Base-by-base conservation (phyloP, 305 asterid genomes). In the Ajuga reptans region DNA sequence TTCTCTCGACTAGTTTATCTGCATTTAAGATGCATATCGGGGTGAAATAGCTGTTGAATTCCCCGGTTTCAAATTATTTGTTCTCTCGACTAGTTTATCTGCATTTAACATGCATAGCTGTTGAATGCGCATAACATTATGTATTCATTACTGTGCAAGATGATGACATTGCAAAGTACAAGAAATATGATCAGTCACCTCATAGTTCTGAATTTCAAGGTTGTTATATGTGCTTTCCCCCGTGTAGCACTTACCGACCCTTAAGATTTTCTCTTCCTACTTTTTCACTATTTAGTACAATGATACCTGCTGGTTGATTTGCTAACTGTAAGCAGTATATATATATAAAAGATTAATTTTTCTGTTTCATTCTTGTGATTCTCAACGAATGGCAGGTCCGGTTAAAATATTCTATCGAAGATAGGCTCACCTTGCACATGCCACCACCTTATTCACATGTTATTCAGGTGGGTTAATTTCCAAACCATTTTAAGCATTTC, bases 401-500 rank as follows among this genome's bases (percentile, higher is more conserved):
- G 60, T 34, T 86, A 71, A 77, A 77, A 64, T 78, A 79, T 63
- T 73, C 90, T 12, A 68, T 17, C 33, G 68, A 81, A 16, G 96
- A 90, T 42, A 80, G 84, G 66, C 84, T 80, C 14, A 63, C 64
- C 27, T 59, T 93, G 60, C 82, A 60, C 79, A 91, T 93, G 99
- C 99, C 99, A 33, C 99, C 96, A 56, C 92, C 95, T 6, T 93
- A 89, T 80, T 93, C 99, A 18, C 78, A 11, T 61, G 96, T 93
- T 71, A 82, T 87, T 72, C 97, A 93, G 95, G 99, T 90, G 21
- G 24, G 73, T 31, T 60, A 41, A 55, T 34, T 49, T 6, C 53
- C 51, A 58, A 27, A 10, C 36, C 66, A 46, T 21, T 63, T 9
- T 42, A 33, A 15, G 9, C 45, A 41, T 31, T 24, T 58, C 10